phyloP scores from a whole-genome alignment of 2,329 filamentous ascomycete species.

The Escovopsis weberi region DNA sequence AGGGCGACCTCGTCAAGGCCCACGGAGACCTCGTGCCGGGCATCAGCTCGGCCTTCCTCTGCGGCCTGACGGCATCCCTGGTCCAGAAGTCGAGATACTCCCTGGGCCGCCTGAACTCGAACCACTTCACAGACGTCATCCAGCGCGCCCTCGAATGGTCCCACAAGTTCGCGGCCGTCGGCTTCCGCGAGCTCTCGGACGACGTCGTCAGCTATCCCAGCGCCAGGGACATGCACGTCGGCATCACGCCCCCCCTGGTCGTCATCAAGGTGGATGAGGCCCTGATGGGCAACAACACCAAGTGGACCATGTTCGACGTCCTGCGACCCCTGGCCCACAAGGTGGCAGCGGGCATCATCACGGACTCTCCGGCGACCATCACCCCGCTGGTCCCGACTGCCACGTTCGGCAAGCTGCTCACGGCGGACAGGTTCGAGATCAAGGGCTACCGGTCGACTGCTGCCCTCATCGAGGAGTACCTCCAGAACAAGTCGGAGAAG shows the following conservation, averaged over 20 bases:
- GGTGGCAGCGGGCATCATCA: not conserved
- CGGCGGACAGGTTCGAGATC: not conserved
- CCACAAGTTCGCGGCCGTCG: not conserved
- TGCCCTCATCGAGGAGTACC: not conserved
- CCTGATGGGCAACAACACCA: not conserved
- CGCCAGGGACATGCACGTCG: not conserved
- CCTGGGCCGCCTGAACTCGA: not conserved
- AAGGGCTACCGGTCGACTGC: not conserved
- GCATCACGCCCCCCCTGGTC: not conserved
- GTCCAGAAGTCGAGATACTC: not conserved
- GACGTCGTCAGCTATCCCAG: not conserved
- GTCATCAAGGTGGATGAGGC: not conserved
- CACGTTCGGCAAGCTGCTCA: not conserved
- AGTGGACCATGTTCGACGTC: not conserved
- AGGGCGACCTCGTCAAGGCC: not conserved
- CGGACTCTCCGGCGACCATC: not conserved
- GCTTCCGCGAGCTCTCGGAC: not conserved
- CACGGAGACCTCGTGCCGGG: not conserved
- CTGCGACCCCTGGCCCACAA: not conserved
- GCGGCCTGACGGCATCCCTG: not conserved
- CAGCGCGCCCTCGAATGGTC: not conserved
- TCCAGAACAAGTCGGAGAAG: not conserved
- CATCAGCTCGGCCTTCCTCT: not conserved
- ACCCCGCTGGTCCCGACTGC: not conserved
- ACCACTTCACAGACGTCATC: not conserved